phyloP scores from a whole-genome alignment of 2,329 filamentous ascomycete genomes.

The Didymellaceae sp. region DNA sequence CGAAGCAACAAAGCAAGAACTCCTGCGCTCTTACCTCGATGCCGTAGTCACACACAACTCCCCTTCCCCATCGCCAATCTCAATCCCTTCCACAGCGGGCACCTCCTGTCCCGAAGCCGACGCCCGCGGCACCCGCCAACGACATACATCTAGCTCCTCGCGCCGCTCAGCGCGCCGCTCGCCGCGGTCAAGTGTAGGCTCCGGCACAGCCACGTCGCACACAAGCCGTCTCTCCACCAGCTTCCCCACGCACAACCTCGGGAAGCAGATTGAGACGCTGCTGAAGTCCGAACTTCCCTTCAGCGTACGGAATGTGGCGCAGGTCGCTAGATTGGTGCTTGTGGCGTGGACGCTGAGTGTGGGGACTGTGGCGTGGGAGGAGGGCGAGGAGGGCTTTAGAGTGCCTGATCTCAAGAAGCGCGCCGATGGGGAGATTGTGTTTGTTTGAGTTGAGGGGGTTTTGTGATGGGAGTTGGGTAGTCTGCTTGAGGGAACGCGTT shows the following conservation, averaged over 20 bases:
- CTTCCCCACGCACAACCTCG: conserved; percentile 29
- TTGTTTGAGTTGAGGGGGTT: background rate
- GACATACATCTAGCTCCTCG: background rate
- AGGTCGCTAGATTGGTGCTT: conserved; percentile 37
- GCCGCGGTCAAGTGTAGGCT: conserved; percentile 16
- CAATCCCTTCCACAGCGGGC: too few relatives aligned
- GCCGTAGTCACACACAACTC: conserved; percentile 20
- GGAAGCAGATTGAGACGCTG: conserved; percentile 31
- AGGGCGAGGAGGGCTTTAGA: conserved; percentile 25
- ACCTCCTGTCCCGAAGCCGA: conserved; percentile 11
- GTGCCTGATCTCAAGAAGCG: conserved; percentile 15
- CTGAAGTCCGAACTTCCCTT: conserved; percentile 38
- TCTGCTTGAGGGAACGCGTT: too few relatives aligned
- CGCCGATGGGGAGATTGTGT: conserved; percentile 16
- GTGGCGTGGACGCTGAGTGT: conserved; percentile 45
- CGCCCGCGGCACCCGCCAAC: conserved; percentile 11
- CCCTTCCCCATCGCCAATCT: too few relatives aligned
- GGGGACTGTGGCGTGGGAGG: conserved; percentile 32
- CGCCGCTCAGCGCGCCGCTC: conserved; percentile 9
- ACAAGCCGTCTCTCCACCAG: conserved; percentile 3
- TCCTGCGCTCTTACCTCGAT: conserved; percentile 31
- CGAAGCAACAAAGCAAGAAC: conserved; percentile 28
- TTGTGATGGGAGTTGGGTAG: background rate
- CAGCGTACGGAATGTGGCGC: conserved; percentile 29
- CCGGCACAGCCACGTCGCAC: background rate